Base-by-base conservation (phyloP, 768 basidiomycete species). In the Obba rivulosa region DNA sequence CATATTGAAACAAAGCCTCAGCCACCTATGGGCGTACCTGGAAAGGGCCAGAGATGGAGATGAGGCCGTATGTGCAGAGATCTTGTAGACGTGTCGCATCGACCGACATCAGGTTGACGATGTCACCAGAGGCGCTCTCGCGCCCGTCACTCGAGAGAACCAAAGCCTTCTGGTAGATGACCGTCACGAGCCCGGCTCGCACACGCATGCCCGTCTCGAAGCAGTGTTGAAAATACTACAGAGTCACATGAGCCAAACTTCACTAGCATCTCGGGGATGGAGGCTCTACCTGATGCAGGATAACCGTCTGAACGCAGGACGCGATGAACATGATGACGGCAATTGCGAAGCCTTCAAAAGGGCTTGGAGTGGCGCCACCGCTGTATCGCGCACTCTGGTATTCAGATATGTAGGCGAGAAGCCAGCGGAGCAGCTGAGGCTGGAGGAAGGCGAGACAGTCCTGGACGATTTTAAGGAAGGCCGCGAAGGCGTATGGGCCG, bases 121-220 rank as follows among this genome's bases (percentile, higher is more conserved):
- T 93, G 62, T 96, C 93, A 1, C 95, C 94, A 0, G 89, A 81
- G 0, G 88, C 78, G 36, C 90, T 80, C 9, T 78, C 76, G 4
- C 87, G 80, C 58, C 91, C 92, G 49, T 91, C 87, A 57, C 86
- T 92, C 2, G 88, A 90, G 8, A 98, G 77, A 3, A 90, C 75
- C 18, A 98, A 72, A 0, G 92, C 78, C 63, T 97, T 96, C 43
- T 81, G 70, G 69, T 95, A 97, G 44, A 96, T 91, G 3, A 75
- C 78, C 1, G 83, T 83, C 13, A 97, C 81, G 18, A 98, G 77
- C 0, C 93, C 94, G 0, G 90, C 86, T 23, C 92, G 83, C 38
- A 96, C 79, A n/a, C 94, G 83, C 93, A 95, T 95, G 8, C 91
- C 91, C 9, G 87, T 88, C 59, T 87, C 81, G 60, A 79, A 88